These are phyloP conservation scores for Rhizopogon vinicolor DNA, from an alignment of 768 basidiomycete species.

Conservation along the genomic window DNA sequence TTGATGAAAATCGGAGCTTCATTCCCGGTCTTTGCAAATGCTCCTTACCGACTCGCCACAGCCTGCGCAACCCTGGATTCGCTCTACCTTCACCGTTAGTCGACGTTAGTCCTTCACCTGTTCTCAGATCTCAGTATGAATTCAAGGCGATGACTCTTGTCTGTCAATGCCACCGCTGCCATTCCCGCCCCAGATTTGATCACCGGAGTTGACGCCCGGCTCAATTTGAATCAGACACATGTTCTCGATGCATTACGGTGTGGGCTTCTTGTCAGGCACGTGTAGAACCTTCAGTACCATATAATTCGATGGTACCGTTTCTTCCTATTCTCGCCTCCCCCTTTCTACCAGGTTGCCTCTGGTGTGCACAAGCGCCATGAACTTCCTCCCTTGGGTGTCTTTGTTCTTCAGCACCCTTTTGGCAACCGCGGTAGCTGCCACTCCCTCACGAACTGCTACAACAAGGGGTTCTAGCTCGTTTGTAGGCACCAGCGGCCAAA, in stretches of 20 bases:
- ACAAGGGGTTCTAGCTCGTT: conserved; percentile 34
- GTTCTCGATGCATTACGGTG: not conserved
- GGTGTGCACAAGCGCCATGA: conserved; percentile 27
- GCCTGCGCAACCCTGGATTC: no score
- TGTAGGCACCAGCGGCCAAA: conserved; percentile 38
- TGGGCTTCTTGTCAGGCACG: conserved; percentile 5
- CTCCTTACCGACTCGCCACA: no score
- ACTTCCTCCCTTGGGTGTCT: conserved; percentile 24
- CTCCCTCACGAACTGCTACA: conserved; percentile 27
- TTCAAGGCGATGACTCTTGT: not conserved
- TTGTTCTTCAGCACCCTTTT: conserved; percentile 24
- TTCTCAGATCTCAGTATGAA: not conserved
- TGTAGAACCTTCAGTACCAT: conserved; percentile 5
- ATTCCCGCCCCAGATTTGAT: not conserved
- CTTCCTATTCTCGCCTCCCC: conserved; percentile 1
- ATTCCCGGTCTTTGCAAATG: no score
- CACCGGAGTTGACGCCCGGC: not conserved
- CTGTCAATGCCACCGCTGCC: not conserved
- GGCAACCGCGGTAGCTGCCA: conserved; percentile 22
- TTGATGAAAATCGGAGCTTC: no score
- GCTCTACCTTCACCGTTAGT: no score
- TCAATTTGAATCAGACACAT: conserved; percentile 1
- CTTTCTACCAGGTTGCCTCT: not conserved
- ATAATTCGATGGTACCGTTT: conserved; percentile 10
- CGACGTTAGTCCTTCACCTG: no score